Base-by-base conservation (phyloP, 2,329 filamentous ascomycete species). In the Aspergillus ochraceus region DNA sequence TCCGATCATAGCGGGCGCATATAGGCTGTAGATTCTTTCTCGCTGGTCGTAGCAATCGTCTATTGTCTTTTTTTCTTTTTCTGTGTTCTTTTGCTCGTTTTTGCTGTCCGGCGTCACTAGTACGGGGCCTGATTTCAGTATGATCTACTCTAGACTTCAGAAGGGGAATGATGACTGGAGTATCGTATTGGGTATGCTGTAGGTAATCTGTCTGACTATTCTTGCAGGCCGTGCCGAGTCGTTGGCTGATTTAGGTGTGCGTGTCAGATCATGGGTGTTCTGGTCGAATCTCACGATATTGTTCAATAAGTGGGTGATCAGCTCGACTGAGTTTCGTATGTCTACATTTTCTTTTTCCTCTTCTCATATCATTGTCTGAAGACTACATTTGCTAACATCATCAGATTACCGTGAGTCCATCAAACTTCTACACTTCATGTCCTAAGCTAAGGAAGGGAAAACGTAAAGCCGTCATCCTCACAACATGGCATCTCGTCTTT, bases 251-350 rank as follows among this genome's bases (percentile, higher is more conserved):
- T 49, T 42, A 8, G 53, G 6, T 11, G 32, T 36, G 17, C 17
- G n/a, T 49, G 26, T 6, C 29, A 66, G 64, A 17, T 61, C 63
- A 12, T 67, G 65, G 65, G 58, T 66, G 10, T 61, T 63, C 55
- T 64, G 62, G 58, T 67, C 65, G 6, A 67, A 65, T 32, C 39
- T 61, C 17, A 67, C 65, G 74, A 97, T 97, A 76, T 84, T 97
- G 58, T 97, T 97, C 87, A 97, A 98, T 87, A 98, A 98, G 86
- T 97, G 90, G 88, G 91, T 98, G 71, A 84, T 97, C 61, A 88
- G 92, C 71, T 92, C 88, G 19, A 84, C 89, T 59, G 84, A 90
- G 63, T 97, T 97, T 81, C 85, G 88, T 91, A 84, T 80, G 88
- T 69, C 17, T 42, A 3, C 32, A 2, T 14, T 36, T 14, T 5